Base-by-base conservation (phyloP, 805 yeast species). In the Cyberlindnera nakhonratchasimensis region DNA sequence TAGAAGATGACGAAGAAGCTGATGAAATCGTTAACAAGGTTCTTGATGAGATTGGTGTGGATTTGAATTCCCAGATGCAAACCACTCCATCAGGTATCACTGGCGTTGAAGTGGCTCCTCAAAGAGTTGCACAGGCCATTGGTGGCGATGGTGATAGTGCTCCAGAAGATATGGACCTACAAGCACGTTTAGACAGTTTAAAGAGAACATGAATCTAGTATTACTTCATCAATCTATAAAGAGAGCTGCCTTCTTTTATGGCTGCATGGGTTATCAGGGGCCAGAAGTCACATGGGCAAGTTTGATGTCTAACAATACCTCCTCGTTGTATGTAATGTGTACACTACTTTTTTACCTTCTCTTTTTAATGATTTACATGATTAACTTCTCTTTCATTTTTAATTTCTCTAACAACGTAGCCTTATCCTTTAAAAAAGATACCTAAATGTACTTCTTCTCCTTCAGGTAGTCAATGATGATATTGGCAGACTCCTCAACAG, bases 11-110 rank as follows among this genome's bases (percentile, higher is more conserved):
- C 49, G 93, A 84, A 51, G 96, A 90, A 62, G 83, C 85, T 4
- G 96, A 90, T 58, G 96, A 89, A 56, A 84, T 90, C 39, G 93
- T 95, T 37, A 79, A 82, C 57, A 87, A 83, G 63, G 97, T 95
- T 0, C 70, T 93, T 57, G 99, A 93, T 61, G 99, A 93, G 62
- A 88, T 93, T 58, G 99, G 98, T 47, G 84, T 95, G 29, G 96
- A 87, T 59, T 66, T 93, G 59, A 66, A 70, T 45, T 65, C 72
- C 30, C 67, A 76, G 60, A 62, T 67, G 58, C 70, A 65, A 44
- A 69, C 55, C 6, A 66, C 74, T 2, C 81, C 83, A 5, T 65
- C 64, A 18, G 69, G 66, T 7, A 37, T 55, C 22, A 43, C 52
- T n/a, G 52, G 58, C 2, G 48, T 45, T 1, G 52, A 50, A 13